Evolutionary conservation across 2,329 filamentous ascomycete species (phyloP), one percentile per base, ranked within the genome.

Genomic region (Myriangium duriaei): DNA sequence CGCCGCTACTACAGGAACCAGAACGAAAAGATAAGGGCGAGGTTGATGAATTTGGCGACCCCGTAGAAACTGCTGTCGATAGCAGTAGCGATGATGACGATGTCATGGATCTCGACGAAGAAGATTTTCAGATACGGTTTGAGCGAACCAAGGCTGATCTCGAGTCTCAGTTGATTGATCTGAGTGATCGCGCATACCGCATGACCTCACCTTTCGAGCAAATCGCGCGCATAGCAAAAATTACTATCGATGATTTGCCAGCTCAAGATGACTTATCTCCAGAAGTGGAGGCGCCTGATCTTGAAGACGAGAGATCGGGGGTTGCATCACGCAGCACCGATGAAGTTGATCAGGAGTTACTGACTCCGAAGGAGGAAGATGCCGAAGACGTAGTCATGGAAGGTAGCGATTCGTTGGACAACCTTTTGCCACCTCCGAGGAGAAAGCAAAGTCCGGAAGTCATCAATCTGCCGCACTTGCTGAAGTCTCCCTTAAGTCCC

Each of bases 81-180:
- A 39, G 36, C 15, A 39, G 36, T 5, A 63, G 62, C 35, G 65
- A 63, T 14, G 57, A 59, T 30, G 64, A 68, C 13, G 64, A 68
- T 35, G 63, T 63, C 34, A 52, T 65, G 37, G 63, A 66, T 44
- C 52, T 64, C 9, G 60, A 62, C 21, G 63, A 68, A 41, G 62
- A 53, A 21, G 59, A 66, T 37, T 59, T 60, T 13, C 61, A 67
- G 48, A 61, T 59, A 4, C 66, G 63, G 34, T 67, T 64, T 43
- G 62, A 64, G 30, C 53, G 59, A 7, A 58, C 64, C 41, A 65
- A 64, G 45, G 52, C 63, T 10, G 52, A 56, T 34, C 52, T 68
- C 4, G 61, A 63, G 44, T 52, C 61, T 3, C 59, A 61, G 42
- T 55, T 60, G 37, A 52, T 62, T 14, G 63, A 68, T 39, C 45